Evolutionary conservation across 306 rosid species (phyloP), one percentile per base, ranked within the genome.

Genomic region (Pyrus betulifolia): DNA sequence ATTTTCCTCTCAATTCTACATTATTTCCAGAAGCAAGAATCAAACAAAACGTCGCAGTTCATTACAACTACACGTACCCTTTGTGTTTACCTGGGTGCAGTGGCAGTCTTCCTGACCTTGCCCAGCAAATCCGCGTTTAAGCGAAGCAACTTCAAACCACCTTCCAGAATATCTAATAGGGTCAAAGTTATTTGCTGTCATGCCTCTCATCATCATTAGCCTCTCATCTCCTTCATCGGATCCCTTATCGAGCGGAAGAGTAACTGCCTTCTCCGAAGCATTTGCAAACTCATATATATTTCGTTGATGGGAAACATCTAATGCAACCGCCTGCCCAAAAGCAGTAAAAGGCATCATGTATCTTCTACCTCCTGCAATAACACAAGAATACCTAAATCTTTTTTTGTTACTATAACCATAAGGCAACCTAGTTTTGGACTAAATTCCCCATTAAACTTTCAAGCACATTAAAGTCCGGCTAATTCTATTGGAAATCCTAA

Each of bases 81-180:
- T 75, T 54, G 74, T 62, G 80, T 78, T 86, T 82, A 92, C 98
- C 98, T 95, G 98, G 72, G 97, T 95, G 84, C 97, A 95, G 85
- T 95, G 97, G 76, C 99, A 95, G 60, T 95, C 99, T 87, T 89
- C 99, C 84, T 95, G 99, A 70, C 99, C 99, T 80, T 78, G 89
- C 74, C 99, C 99, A 52, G 97, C 97, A 69, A 95, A 95, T 82
- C 99, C 99, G n/a, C 97, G 78, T 85, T 95, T 95, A 63, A 92
- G 99, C 2, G 99, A 95, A 79, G 99, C 97, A 76, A 95, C 97
- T 87, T 95, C 99, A 77, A 90, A 95, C 99, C 99, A 95, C 85
- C 99, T 92, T 69, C 98, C 98, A 8, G 96, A 89, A 78, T 95
- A 95, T 79, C 90, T 83, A 55, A 81, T 30, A 27, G 98, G 97